These are phyloP conservation scores for Isoetes taiwanensis DNA, from an alignment of 75 land plant species.

Conservation along the genomic window DNA sequence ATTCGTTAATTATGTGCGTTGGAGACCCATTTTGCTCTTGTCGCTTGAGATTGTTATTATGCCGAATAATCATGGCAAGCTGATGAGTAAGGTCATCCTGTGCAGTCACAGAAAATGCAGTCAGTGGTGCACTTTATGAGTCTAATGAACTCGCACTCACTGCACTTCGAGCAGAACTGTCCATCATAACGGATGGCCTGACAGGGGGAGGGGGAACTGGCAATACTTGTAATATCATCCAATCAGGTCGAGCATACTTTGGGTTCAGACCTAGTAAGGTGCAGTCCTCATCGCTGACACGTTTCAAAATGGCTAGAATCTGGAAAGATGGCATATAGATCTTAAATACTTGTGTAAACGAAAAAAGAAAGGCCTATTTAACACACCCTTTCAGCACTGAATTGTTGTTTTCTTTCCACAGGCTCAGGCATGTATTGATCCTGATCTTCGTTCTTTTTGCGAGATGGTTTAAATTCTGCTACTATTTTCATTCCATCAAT, in stretches of 20 bases:
- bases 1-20: slow-evolving; percentile 85
- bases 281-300: slow-evolving; percentile 87
- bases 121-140: too few relatives aligned
- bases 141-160: too few relatives aligned
- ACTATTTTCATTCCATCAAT: slow-evolving; percentile 95
- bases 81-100: slow-evolving; percentile 98
- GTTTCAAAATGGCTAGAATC: slow-evolving; percentile 79
- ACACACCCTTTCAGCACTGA: slow-evolving; percentile 79
- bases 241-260: slow-evolving; percentile 95
- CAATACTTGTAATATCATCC: slow-evolving; percentile 98
- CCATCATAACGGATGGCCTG: slow-evolving; percentile 99
- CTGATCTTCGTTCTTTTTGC: slow-evolving; percentile 70
- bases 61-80: slow-evolving; percentile 93
- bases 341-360: background rate
- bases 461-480: slow-evolving; percentile 60
- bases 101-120: background rate
- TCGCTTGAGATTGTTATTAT: slow-evolving; percentile 71
- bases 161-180: slow-evolving; percentile 89
- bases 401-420: slow-evolving; percentile 81
- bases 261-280: slow-evolving; percentile 68
- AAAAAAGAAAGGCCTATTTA: background rate
- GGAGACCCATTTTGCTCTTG: slow-evolving; percentile 94
- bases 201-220: slow-evolving; percentile 99
- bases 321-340: slow-evolving; percentile 9
- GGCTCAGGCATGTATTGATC: slow-evolving; percentile 94